Percentiles rank a stretch among this genome's conserved stretches.
These are phyloP conservation scores for Raphanus sativus DNA, from an alignment of 345 rosid species.

Conservation along the genomic window DNA sequence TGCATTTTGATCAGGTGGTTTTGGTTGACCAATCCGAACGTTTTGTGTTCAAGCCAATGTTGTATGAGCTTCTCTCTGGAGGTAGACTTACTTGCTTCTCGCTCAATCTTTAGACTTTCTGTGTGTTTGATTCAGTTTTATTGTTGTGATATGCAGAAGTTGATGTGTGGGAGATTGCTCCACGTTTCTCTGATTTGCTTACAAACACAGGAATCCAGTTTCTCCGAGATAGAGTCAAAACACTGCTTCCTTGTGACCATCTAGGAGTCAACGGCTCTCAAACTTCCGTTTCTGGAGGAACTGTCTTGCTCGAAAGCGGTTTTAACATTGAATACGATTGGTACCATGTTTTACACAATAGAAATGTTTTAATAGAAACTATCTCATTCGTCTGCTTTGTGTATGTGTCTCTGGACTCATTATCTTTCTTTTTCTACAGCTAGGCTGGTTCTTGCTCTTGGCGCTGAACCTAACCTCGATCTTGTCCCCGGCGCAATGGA, in stretches of 20 bases:
- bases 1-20: constrained; percentile 54
- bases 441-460: constrained; percentile 99
- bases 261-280: constrained; percentile 51
- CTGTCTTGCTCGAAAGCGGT: constrained; percentile 85
- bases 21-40: constrained; percentile 91
- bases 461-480: constrained; percentile 88
- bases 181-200: constrained; percentile 83
- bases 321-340: constrained; percentile 85
- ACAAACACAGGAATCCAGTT: constrained; percentile 69
- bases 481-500: constrained; percentile 85
- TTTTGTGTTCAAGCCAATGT: constrained; percentile 95
- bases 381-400: not conserved
- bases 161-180: constrained; percentile 97
- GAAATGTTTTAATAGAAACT: not conserved
- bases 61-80: constrained; percentile 91
- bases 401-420: constrained; percentile 29
- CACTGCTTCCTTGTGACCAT: constrained; percentile 63
- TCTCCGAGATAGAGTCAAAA: constrained; percentile 77
- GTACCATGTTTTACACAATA: constrained; percentile 45
- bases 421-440: constrained; percentile 53
- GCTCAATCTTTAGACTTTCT: constrained; percentile 6
- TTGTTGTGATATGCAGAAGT: constrained; percentile 58
- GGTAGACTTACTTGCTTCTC: constrained; percentile 41
- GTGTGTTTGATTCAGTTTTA: constrained; percentile 4
- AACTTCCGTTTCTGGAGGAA: constrained; percentile 62